Evolutionary conservation across 257 asterid species (phyloP), one percentile per base, ranked within the genome.

Genomic region (Parsonsia alboflavescens): DNA sequence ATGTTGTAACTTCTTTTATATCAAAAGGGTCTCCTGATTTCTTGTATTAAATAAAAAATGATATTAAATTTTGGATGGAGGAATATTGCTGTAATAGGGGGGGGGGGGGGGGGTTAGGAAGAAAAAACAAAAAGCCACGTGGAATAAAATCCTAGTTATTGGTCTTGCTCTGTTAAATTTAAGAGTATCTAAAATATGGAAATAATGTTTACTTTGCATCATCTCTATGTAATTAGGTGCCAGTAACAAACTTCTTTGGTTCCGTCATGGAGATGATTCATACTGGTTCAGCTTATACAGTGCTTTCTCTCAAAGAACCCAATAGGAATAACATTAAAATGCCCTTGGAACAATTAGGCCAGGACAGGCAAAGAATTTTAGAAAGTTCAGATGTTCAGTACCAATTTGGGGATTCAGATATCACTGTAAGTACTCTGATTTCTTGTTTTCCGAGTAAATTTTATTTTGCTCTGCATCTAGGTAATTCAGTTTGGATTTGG

Each of bases 241-340:
- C 97, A 0, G 96, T 91, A 79, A 91, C 97, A 77, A 93, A 93
- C 89, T 93, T 93, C 87, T 93, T 93, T 74, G 97, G 98, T 77
- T 93, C 97, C 48, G 94, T 93, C 75, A 91, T 91, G 98, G 96
- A 93, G 85, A 93, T 89, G 7, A 84, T 93, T 86, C 96, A 87
- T 80, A 91, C 97, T 1, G 94, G 90, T 83, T 87, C 96, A 56
- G 89, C 96, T 42, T 89, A 93, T 81, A 83, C 74, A 80, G 90
- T 86, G 71, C 81, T 86, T 81, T 72, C 89, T 15, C 74, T 83
- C 68, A 81, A 77, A 74, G 46, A 63, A 78, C 66, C 76, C 17
- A 80, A 70, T 66, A 84, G 73, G 81, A 72, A 76, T 48, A 80
- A 77, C 74, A 75, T 42, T 45, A 70, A 82, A 84, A 79, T 75